phyloP scores from a whole-genome alignment of 768 basidiomycete species.

The Phylloporus arenicola region DNA sequence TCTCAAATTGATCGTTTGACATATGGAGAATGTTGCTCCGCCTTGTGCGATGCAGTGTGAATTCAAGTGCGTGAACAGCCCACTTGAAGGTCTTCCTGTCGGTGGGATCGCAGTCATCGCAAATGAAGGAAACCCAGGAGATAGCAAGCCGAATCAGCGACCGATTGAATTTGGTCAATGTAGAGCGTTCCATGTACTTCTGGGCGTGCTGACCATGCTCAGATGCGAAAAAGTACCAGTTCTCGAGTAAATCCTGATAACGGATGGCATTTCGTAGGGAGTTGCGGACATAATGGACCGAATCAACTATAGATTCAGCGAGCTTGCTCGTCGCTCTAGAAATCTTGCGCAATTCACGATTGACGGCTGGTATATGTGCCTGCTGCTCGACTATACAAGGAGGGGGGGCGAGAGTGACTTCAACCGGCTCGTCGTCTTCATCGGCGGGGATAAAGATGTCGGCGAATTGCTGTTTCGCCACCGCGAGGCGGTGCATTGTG shows the following conservation, averaged over 20 bases:
- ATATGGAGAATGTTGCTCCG: constrained; percentile 87
- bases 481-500: constrained; percentile 63
- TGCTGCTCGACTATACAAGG: constrained; percentile 70
- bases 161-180: constrained; percentile 71
- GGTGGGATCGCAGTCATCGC: constrained; percentile 94
- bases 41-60: constrained; percentile 80
- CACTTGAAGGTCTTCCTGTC: constrained; percentile 96
- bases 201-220: constrained; percentile 91
- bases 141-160: constrained; percentile 87
- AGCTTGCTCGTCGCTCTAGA: constrained; percentile 83
- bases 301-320: constrained; percentile 89
- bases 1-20: constrained; percentile 82
- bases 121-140: constrained; percentile 97
- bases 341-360: constrained; percentile 86
- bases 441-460: constrained; percentile 59
- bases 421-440: constrained; percentile 53
- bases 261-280: constrained; percentile 55
- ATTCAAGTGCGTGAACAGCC: constrained; percentile 95
- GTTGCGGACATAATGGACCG: constrained; percentile 78
- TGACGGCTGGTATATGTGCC: constrained; percentile 87
- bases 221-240: constrained; percentile 95
- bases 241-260: constrained; percentile 82
- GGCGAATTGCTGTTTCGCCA: constrained; percentile 73
- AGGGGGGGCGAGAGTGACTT: constrained; percentile 36
- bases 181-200: constrained; percentile 74